Evolutionary conservation across 2,329 filamentous ascomycete species (phyloP).

Genomic region (Botrytis deweyae): DNA sequence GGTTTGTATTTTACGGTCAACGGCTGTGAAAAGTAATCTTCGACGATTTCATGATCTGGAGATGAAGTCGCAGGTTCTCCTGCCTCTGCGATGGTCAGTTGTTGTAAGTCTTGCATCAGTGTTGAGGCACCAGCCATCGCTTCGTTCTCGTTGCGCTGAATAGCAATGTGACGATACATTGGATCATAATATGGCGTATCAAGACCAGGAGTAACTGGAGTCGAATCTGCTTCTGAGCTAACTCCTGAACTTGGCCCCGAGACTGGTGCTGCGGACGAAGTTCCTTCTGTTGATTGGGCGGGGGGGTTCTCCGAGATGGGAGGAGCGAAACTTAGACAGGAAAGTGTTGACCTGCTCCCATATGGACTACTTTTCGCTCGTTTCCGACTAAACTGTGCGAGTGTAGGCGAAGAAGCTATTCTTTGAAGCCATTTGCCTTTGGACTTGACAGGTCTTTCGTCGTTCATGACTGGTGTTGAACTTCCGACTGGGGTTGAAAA

Average conservation of each 20-base stretch:
- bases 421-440: conserved; percentile 39
- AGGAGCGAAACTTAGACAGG: conserved; percentile 38
- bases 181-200: conserved; percentile 34
- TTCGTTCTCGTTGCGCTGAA: conserved; percentile 30
- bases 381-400: conserved; percentile 35
- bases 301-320: conserved; percentile 31
- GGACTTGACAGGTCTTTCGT: conserved; percentile 31
- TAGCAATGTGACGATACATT: conserved; percentile 28
- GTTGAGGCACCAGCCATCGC: conserved; percentile 27
- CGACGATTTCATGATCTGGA: conserved; percentile 34
- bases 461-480: neutral
- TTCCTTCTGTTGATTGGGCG: conserved; percentile 28
- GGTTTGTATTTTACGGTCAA: conserved; percentile 25
- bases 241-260: conserved; percentile 19
- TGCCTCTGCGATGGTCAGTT: conserved; percentile 27
- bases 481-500: conserved; percentile 4
- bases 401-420: conserved; percentile 40
- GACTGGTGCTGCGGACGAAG: conserved; percentile 36
- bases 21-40: conserved; percentile 39
- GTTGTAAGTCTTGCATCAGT: conserved; percentile 29
- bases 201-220: conserved; percentile 33
- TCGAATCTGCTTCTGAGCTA: conserved; percentile 18
- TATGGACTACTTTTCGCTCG: conserved; percentile 39
- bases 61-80: conserved; percentile 27
- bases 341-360: conserved; percentile 33